Evolutionary conservation across 2,329 filamentous ascomycete genomes (phyloP), one percentile per base, ranked within the genome.

Genomic region (Exophiala spinifera): DNA sequence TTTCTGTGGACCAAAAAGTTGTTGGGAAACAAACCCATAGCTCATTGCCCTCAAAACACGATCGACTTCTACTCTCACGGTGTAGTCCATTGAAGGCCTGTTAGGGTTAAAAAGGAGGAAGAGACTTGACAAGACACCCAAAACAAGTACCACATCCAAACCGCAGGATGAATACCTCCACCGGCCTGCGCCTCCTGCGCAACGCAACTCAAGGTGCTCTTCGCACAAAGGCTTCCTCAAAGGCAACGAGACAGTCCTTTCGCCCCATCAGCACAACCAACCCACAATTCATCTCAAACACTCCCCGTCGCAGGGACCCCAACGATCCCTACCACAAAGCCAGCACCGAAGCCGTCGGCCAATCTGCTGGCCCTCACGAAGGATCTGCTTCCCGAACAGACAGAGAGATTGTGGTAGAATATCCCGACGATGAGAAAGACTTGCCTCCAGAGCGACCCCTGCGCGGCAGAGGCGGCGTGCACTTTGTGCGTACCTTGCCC

Each of bases 401-500:
- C 66, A 81, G 90, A 46, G 83, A 79, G 51, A 86, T 95, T 57
- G 82, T 84, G 36, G 85, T 94, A 59, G 84, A 90, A 70, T 90
- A 95, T 67, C 90, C 89, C 0, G 81, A 83, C 34, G 87, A 90
- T 66, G 74, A 81, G 23, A 25, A 48, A 52, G 82, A 91, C 57
- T 79, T 94, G n/a, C 89, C 90, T 8, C 79, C 81, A 39, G 87
- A 84, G 53, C 76, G 78, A 53, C 86, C 88, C 3, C 83, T 92
- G 6, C 80, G 85, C 61, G 89, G 89, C 46, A 82, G 88, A 48
- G 89, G 88, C 57, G 89, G 89, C 15, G 81, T 86, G 67, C 88
- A 94, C 66, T 87, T 89, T 73, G 91, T 90, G 76, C 86, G 90
- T 21, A 95, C 91, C 0, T 81, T 96, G 23, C 85, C 88, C 31